phyloP scores from a whole-genome alignment of 1,284 basidiomycete species.

The Stereum hirsutum region DNA sequence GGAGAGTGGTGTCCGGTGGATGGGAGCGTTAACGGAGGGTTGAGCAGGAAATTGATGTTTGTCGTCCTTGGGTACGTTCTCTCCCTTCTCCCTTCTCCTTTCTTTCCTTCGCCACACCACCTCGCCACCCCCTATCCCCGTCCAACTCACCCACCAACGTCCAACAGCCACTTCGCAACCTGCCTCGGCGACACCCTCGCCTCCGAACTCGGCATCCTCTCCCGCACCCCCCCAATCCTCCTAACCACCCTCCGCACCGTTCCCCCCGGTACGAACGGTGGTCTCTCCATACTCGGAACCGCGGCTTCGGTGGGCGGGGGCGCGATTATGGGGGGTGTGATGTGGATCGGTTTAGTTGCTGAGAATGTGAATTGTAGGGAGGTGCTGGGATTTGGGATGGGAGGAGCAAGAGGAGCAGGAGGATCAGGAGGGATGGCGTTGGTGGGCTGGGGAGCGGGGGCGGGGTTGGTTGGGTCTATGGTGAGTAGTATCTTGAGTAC shows the following conservation, averaged over 20 bases:
- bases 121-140: too few relatives aligned
- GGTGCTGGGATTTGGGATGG: slow-evolving; percentile 50
- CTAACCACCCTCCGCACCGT: slow-evolving; percentile 68
- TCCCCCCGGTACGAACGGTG: slow-evolving; percentile 91
- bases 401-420: slow-evolving; percentile 23
- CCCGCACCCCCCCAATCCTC: slow-evolving; percentile 56
- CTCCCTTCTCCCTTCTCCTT: too few relatives aligned
- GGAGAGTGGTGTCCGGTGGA: slow-evolving; percentile 47
- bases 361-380: slow-evolving; percentile 48
- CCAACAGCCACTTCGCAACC: slow-evolving; percentile 65
- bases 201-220: slow-evolving; percentile 81
- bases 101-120: too few relatives aligned
- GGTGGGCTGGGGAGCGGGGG: slow-evolving; percentile 48
- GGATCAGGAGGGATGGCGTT: slow-evolving; percentile 38
- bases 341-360: slow-evolving; percentile 47
- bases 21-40: slow-evolving; percentile 26
- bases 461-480: slow-evolving; percentile 70
- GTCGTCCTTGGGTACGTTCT: slow-evolving; percentile 59
- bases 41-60: slow-evolving; percentile 55
- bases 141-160: neutral
- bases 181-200: slow-evolving; percentile 79
- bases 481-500: slow-evolving; percentile 35
- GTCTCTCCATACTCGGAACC: slow-evolving; percentile 70
- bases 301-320: slow-evolving; percentile 72
- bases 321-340: slow-evolving; percentile 53